Evolutionary conservation across 768 basidiomycete species (phyloP), one percentile per base, ranked within the genome.

Genomic region (Termitomyces sp.): DNA sequence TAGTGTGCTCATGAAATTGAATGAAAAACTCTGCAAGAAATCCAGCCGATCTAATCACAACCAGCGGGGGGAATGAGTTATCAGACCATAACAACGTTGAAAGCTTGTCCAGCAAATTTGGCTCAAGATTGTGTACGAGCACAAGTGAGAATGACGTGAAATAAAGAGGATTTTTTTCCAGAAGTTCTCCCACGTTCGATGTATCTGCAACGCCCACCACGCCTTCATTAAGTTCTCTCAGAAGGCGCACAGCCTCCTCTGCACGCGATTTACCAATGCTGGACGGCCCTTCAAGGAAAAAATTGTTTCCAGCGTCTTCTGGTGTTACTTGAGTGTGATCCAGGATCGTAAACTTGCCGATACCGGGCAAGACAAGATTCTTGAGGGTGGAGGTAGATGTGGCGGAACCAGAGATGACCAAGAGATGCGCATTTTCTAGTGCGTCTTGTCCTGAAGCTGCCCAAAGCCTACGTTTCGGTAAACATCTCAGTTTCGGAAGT

Each of bases 301-400:
- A 99, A 75, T 98, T 98, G 77, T 94, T 92, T 0, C 94, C 94
- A 0, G 93, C 85, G 64, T 98, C 95, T 55, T 85, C 81, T 1
- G 84, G 77, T 0, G 84, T 78, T 30, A 87, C 86, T 40, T 68
- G 54, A 2, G 71, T 67, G 23, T 80, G 72, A 66, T 95, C 94
- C 57, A 97, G 82, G 68, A 98, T 83, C 48, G 95, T 96, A 69
- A 97, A 98, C 66, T 90, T 84, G n/a, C 95, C 93, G 61, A 98
- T 85, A 8, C 96, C 96, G 2, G 97, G 97, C 8, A 98, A 83
- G 40, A 98, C 94, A 59, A 98, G 86, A 67, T 98, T 98, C 79
- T 99, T 98, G 55, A 99, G 79, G 62, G 91, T 83, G 48, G 91
- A 87, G 33, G 94, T 91, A 2, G 90, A 86, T 1, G 94, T 92